phyloP scores from a whole-genome alignment of 2,329 filamentous ascomycete genomes.

The Elsinoe fawcettii region DNA sequence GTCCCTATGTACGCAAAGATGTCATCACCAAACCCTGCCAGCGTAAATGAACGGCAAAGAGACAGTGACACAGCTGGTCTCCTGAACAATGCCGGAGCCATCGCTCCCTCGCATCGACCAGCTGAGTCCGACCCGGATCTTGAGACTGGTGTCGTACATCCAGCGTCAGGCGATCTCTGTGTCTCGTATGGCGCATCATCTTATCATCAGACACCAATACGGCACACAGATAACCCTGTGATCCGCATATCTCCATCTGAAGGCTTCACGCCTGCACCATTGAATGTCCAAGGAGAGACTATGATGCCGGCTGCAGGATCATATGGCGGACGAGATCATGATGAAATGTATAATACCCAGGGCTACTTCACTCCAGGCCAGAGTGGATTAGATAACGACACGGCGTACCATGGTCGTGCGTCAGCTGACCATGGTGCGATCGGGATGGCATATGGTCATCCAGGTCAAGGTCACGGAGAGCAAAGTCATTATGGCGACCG shows the following conservation, averaged over 20 bases:
- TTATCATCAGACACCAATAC: not conserved
- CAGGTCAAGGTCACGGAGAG: not conserved
- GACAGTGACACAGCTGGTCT: slow-evolving; percentile 15
- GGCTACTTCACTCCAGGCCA: not conserved
- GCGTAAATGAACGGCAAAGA: not conserved
- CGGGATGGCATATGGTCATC: slow-evolving; percentile 10
- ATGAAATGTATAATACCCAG: slow-evolving; percentile 10
- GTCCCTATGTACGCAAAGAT: slow-evolving; percentile 11
- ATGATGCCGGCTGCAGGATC: slow-evolving; percentile 6
- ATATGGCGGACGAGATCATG: slow-evolving; percentile 7
- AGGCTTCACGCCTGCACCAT: not conserved
- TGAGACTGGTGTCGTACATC: not conserved
- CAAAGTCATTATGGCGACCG: slow-evolving; percentile 3
- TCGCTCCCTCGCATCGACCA: not conserved
- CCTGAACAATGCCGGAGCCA: slow-evolving; percentile 9
- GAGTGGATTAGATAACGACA: not conserved
- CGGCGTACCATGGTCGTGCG: not conserved
- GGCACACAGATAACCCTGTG: not conserved
- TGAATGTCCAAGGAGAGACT: not conserved
- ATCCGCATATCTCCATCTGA: slow-evolving; percentile 11
- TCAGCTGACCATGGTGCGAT: not conserved
- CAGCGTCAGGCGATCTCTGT: not conserved
- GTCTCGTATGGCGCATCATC: not conserved
- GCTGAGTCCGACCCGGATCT: not conserved
- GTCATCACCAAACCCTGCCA: not conserved